A percentile compares a stretch with the other conserved stretches of the same genome.
Evolutionary conservation across 331 rosid genomes (phyloP).

Genomic region (Quercus tomentella): DNA sequence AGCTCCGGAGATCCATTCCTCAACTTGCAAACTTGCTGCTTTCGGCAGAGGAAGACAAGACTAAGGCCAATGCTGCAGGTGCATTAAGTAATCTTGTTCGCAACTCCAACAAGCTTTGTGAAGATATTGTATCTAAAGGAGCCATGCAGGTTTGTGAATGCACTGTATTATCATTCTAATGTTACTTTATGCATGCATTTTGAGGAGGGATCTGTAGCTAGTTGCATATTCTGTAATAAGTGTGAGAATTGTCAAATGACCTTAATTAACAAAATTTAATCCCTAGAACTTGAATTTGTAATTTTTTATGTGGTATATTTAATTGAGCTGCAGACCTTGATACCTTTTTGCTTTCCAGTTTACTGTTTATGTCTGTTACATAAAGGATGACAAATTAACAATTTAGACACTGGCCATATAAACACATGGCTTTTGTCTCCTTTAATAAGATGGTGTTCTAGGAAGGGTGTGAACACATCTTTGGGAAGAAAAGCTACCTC

Average conservation of each 20-base stretch:
- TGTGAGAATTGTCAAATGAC: not conserved
- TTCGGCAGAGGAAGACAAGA: slow-evolving; percentile 85
- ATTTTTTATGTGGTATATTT: not conserved
- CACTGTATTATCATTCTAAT: slow-evolving; percentile 1
- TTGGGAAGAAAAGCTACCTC: no score
- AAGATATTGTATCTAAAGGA: slow-evolving; percentile 78
- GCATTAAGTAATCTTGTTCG: slow-evolving; percentile 97
- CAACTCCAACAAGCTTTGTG: slow-evolving; percentile 83
- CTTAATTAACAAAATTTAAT: not conserved
- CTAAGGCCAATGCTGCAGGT: slow-evolving; percentile 98
- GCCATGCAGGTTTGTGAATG: slow-evolving; percentile 73
- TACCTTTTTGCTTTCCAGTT: not conserved
- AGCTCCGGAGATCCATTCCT: slow-evolving; percentile 86
- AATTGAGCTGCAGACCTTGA: not conserved
- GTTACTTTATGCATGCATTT: not conserved
- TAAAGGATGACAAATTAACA: no score
- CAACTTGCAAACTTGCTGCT: slow-evolving; percentile 67
- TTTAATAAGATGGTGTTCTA: no score
- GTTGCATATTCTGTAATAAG: not conserved
- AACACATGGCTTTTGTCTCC: no score
- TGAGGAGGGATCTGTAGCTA: not conserved
- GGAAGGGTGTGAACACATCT: no score
- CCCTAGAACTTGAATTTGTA: not conserved
- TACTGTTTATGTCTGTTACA: not conserved
- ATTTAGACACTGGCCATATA: no score